Conservation (phyloP, 2,329 filamentous ascomycete species). For the Scedosporium apiospermum region DNA sequence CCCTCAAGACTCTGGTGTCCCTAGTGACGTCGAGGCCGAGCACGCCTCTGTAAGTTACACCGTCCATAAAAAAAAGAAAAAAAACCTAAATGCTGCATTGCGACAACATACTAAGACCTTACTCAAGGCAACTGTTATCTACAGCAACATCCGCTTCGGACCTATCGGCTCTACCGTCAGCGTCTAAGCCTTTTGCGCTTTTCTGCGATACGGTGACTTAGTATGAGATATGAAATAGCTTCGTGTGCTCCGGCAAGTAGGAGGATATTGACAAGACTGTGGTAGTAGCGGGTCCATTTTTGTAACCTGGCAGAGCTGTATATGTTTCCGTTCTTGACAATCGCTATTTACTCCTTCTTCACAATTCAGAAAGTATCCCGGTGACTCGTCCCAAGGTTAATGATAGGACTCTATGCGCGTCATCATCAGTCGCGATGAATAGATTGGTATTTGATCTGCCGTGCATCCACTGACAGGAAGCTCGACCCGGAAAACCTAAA, state of each 20-base stretch:
- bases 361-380: no score
- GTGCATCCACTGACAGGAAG: background rate
- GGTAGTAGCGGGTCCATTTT: background rate
- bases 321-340: background rate
- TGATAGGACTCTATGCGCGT: no score
- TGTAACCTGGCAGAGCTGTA: background rate
- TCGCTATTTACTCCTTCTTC: background rate
- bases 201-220: background rate
- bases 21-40: slow-evolving; percentile 13
- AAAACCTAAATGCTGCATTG: background rate
- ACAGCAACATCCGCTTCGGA: slow-evolving; percentile 40
- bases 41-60: slow-evolving; percentile 6
- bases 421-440: no score
- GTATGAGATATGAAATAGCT: background rate
- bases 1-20: slow-evolving; percentile 16
- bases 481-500: background rate
- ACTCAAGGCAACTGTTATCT: slow-evolving; percentile 27
- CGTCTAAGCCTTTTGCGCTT: background rate
- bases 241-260: background rate
- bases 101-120: background rate
- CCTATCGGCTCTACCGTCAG: slow-evolving; percentile 33
- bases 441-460: no score
- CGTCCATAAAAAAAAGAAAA: no score
- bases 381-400: background rate
- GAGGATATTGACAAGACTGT: background rate